These are phyloP conservation scores for Backusella parvicylindrica DNA, from an alignment of 192 early-diverging fungal species.

Conservation along the genomic window DNA sequence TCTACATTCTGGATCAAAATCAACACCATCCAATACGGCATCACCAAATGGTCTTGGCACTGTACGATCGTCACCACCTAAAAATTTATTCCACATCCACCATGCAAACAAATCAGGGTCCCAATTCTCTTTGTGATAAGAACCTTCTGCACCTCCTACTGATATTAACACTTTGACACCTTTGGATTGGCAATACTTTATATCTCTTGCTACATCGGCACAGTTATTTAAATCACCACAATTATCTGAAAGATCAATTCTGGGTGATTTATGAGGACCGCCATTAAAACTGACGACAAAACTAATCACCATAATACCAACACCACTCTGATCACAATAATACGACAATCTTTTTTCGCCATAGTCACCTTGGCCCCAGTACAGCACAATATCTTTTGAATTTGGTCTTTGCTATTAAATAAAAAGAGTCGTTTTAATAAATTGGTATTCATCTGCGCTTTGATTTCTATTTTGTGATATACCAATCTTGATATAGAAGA, in stretches of 20 bases:
- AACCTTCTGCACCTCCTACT: constrained; percentile 58
- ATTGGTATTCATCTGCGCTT: not conserved
- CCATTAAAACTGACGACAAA: constrained; percentile 25
- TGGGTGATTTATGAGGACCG: constrained; percentile 11
- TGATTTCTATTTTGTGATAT: not conserved
- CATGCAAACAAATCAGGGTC: constrained; percentile 24
- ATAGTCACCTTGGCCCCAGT: constrained; percentile 29
- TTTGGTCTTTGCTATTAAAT: not conserved
- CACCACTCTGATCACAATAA: constrained; percentile 25
- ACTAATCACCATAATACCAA: constrained; percentile 19
- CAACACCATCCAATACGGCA: constrained; percentile 69
- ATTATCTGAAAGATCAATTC: constrained; percentile 21
- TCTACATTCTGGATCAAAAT: constrained; percentile 65
- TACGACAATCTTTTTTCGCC: constrained; percentile 15
- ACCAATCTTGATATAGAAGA: not conserved
- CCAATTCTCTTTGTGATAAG: constrained; percentile 28
- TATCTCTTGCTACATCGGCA: constrained; percentile 51
- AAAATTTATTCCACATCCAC: constrained; percentile 45
- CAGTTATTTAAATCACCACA: constrained; percentile 34
- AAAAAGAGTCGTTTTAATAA: not conserved
- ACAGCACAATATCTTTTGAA: constrained; percentile 17
- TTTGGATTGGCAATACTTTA: constrained; percentile 58
- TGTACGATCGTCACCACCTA: constrained; percentile 50
- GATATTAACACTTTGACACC: constrained; percentile 59
- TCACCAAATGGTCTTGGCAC: constrained; percentile 63